Base-by-base conservation (phyloP, 2,329 filamentous ascomycete species). In the Colletotrichum graminicola region DNA sequence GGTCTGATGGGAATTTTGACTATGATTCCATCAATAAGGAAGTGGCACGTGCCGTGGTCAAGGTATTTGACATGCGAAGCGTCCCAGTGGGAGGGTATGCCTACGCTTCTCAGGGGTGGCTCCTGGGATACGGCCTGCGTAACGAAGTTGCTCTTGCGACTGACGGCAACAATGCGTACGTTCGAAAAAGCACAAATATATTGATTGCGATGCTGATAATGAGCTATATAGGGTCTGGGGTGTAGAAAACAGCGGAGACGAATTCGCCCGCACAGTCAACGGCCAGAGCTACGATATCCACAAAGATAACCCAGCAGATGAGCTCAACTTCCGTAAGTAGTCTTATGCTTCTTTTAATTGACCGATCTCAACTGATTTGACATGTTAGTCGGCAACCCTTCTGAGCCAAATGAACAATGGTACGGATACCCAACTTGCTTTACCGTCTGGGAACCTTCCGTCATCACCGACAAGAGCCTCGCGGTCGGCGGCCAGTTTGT, bases 381-480 rank as follows among this genome's bases (percentile, higher is more conserved):
- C 45, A 39, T 32, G 11, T 34, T n/a, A 79, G 78, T 79, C 29
- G 78, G 78, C 8, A 76, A 79, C 47, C 78, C 78, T 16, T 75
- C 76, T 16, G 73, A 74, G 34, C 72, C 73, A 23, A 79, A 79
- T 49, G 75, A 77, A 52, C 64, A 76, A 41, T 80, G 78, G 78
- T 89, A 87, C 78, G 90, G 90, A 57, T 92, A 92, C 76, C 90
- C 90, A 8, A 84, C 82, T 47, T 91, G 89, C 80, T 89, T 86
- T 75, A 81, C 88, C 2, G 87, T 86, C 10, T 90, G 88, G 87
- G 80, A 85, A 52, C 80, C 84, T 2, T 73, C 76, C 18, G 80
- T 73, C 47, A 71, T 79, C 72, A 73, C 77, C 8, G 79, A 79
- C 71, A 80, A 80, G 71, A 71, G 77, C 73, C 70, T 78, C 57